Evolutionary conservation across 257 asterid genomes (phyloP).

Genomic region (Cruciata laevipes): DNA sequence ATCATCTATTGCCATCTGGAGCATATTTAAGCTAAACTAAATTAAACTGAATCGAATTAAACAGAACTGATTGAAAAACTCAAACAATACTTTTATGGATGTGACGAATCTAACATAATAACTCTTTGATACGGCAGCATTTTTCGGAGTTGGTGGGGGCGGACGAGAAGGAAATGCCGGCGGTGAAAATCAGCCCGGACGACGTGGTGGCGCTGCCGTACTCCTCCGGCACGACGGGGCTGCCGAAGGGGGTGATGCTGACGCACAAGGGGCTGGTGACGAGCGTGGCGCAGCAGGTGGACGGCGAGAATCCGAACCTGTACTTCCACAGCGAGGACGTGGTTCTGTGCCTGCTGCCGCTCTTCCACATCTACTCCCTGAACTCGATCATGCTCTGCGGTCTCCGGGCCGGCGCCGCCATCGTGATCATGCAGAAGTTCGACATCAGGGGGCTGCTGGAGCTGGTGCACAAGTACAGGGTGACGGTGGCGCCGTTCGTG

Average conservation of each 20-base stretch:
- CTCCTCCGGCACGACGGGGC: conserved; percentile 36
- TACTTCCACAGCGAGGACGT: conserved; percentile 29
- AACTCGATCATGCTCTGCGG: conserved; percentile 31
- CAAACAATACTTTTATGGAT: too few species aligned
- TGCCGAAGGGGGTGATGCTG: conserved; percentile 34
- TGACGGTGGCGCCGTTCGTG: conserved; percentile 35
- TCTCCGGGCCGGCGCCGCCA: conserved; percentile 31
- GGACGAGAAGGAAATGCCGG: conserved; percentile 14
- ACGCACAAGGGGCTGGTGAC: conserved; percentile 33
- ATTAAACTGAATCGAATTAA: too few species aligned
- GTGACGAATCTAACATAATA: background rate
- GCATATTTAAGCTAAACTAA: too few species aligned
- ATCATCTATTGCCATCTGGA: too few species aligned
- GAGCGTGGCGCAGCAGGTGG: conserved; percentile 35
- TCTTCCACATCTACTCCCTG: conserved; percentile 32
- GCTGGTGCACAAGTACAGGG: conserved; percentile 24
- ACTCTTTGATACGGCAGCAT: conserved; percentile 3
- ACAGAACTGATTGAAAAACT: too few species aligned
- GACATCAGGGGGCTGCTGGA: conserved; percentile 27
- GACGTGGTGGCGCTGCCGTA: conserved; percentile 29
- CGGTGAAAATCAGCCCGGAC: conserved; percentile 16
- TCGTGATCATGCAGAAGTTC: conserved; percentile 31
- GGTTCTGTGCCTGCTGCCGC: conserved; percentile 32
- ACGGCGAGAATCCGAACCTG: conserved; percentile 35
- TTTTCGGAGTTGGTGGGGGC: conserved; percentile 17